phyloP scores from a whole-genome alignment of 2,329 filamentous ascomycete genomes.

The Cladophialophora carrionii region DNA sequence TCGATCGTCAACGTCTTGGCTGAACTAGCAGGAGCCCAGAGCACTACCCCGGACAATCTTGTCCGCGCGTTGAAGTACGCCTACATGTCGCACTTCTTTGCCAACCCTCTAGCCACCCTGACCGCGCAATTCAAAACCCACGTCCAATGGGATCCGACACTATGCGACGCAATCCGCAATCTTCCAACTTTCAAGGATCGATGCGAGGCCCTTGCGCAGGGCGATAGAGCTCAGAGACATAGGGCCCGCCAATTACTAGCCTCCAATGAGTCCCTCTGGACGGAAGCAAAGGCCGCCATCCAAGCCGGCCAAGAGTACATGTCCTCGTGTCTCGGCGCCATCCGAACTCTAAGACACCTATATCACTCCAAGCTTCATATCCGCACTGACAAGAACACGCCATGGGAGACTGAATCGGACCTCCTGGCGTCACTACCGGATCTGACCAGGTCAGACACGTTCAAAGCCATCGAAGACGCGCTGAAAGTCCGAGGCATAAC shows the following conservation, averaged over 20 bases:
- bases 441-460: slow-evolving; percentile 16
- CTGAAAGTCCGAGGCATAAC: not conserved
- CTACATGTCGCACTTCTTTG: slow-evolving; percentile 67
- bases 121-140: slow-evolving; percentile 29
- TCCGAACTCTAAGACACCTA: slow-evolving; percentile 17
- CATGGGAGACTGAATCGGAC: slow-evolving; percentile 18
- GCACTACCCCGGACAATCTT: slow-evolving; percentile 62
- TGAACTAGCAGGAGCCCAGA: slow-evolving; percentile 61
- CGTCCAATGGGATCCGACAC: slow-evolving; percentile 41
- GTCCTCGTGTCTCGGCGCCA: slow-evolving; percentile 17
- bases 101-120: slow-evolving; percentile 60
- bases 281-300: slow-evolving; percentile 48
- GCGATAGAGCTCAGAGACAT: slow-evolving; percentile 42
- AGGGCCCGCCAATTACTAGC: slow-evolving; percentile 54
- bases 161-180: slow-evolving; percentile 61
- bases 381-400: not conserved
- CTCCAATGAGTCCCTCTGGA: slow-evolving; percentile 54
- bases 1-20: slow-evolving; percentile 56
- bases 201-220: slow-evolving; percentile 45
- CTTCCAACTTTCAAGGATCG: slow-evolving; percentile 58
- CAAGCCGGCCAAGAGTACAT: slow-evolving; percentile 42
- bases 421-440: slow-evolving; percentile 24
- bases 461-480: slow-evolving; percentile 16
- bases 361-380: slow-evolving; percentile 17
- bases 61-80: slow-evolving; percentile 61